Base-by-base conservation (phyloP, 106 monocot species). In the Vanilla planifolia region DNA sequence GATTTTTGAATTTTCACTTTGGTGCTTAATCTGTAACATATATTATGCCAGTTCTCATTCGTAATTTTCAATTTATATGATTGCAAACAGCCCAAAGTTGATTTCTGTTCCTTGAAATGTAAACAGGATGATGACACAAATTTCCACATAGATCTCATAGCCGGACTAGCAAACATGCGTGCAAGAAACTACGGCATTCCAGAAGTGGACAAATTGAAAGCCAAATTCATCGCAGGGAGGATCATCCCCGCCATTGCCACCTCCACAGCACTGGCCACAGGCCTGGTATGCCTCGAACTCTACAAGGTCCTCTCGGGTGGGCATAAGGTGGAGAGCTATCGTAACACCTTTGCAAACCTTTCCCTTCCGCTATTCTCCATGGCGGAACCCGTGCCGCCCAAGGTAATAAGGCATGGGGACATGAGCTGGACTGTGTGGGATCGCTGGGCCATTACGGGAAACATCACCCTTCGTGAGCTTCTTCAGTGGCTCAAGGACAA, bases 211-310 rank as follows among this genome's bases (percentile, higher is more conserved):
- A 96, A 89, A 74, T 63, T 96, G 47, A 86, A 87, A 58, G 95
- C 95, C 2, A 96, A 96, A 60, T 73, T 96, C 60, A 96, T 90
- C 29, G 90, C 86, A 3, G 90, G 95, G 6, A 80, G 86, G 65
- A 96, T 96, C 66, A 90, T 87, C 28, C 95, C 90, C 6, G 90
- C 84, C 17, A 90, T 96, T n/a, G 95, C 95, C 1, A 96, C 95
- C 21, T 80, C 95, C 21, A 96, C 90, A 0, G 86, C 95, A 9
- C 65, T 96, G 86, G 95, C 95, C 22, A 90, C 95, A 0, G 95
- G 95, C 21, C 64, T 96, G 0, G 95, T 90, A 42, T 96, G 95
- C 50, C 90, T 96, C 5, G 95, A 96, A 63, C 95, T 96, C 3
- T 96, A 96, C 81, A 96, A 96, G 59, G 95, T 96, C 17, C 58